Evolutionary conservation across 2,329 filamentous ascomycete genomes (phyloP).

Genomic region (Shiraia bambusicola): DNA sequence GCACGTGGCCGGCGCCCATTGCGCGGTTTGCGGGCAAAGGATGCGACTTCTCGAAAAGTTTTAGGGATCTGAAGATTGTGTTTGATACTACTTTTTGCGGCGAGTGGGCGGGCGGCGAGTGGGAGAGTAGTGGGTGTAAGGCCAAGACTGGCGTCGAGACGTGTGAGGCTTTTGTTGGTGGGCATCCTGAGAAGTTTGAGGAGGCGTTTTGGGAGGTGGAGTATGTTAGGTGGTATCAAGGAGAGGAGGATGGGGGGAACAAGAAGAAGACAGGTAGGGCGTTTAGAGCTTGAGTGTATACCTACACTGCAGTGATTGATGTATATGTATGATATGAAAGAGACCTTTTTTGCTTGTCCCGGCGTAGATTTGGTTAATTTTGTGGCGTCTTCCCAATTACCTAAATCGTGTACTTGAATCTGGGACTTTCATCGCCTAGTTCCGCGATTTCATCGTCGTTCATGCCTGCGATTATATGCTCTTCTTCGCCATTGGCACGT

Average conservation of each 20-base stretch:
- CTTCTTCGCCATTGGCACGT: constrained; percentile 44
- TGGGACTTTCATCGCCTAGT: constrained; percentile 49
- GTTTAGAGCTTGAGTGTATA: too few species aligned
- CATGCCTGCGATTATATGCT: constrained; percentile 44
- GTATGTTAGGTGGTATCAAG: constrained; percentile 32
- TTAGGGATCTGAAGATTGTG: constrained; percentile 39
- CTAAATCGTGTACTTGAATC: constrained; percentile 46
- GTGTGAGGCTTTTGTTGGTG: constrained; percentile 36
- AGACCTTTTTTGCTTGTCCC: too few species aligned
- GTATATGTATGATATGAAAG: too few species aligned
- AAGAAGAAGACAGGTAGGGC: too few species aligned
- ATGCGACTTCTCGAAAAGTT: constrained; percentile 50
- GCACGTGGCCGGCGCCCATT: constrained; percentile 28
- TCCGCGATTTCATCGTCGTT: constrained; percentile 47
- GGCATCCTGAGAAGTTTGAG: constrained; percentile 32
- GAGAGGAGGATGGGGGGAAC: background rate
- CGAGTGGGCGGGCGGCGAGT: constrained; percentile 59
- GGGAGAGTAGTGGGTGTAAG: constrained; percentile 45
- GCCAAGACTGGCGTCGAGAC: constrained; percentile 51
- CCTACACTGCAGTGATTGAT: too few species aligned
- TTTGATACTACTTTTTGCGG: constrained; percentile 57
- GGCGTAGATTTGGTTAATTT: too few species aligned
- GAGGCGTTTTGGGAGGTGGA: constrained; percentile 42
- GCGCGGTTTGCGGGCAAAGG: constrained; percentile 43
- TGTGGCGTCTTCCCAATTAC: too few species aligned